These are phyloP conservation scores for Brettanomyces bruxellensis DNA, from an alignment of 805 yeast genomes.

Conservation along the genomic window DNA sequence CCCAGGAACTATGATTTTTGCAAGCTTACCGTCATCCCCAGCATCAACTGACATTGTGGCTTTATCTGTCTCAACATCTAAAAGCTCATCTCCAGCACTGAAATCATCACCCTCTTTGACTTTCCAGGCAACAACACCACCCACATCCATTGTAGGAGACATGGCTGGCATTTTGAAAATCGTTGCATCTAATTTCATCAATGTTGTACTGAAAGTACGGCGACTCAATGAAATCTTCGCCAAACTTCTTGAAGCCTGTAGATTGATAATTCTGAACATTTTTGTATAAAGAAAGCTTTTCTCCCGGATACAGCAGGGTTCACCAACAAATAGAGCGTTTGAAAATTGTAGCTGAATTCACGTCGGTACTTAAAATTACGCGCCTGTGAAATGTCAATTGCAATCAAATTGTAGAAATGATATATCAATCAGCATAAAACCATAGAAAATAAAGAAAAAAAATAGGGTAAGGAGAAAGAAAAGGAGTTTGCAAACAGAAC, in stretches of 20 bases:
- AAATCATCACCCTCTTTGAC: conserved; percentile 67
- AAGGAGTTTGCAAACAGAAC: conserved; percentile 3
- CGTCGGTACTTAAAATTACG: too few relatives aligned
- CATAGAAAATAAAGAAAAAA: too few relatives aligned
- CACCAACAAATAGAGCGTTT: too few relatives aligned
- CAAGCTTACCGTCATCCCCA: conserved; percentile 84
- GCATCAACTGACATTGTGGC: conserved; percentile 82
- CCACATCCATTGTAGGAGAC: conserved; percentile 98
- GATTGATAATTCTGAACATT: background rate
- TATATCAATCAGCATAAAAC: too few relatives aligned
- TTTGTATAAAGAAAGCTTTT: too few relatives aligned
- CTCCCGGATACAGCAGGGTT: too few relatives aligned
- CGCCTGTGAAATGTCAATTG: too few relatives aligned
- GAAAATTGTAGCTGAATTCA: too few relatives aligned
- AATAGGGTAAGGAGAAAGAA: background rate
- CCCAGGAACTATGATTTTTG: conserved; percentile 58
- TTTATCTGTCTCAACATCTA: conserved; percentile 83
- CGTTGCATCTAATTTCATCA: conserved; percentile 25
- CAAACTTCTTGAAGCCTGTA: background rate
- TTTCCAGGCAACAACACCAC: conserved; percentile 89
- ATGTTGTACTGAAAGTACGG: background rate
- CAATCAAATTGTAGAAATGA: too few relatives aligned
- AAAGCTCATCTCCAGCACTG: conserved; percentile 70
- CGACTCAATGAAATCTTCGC: background rate
- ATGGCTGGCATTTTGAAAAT: conserved; percentile 91